Conservation (phyloP, 805 yeast species). For the Candida ponderosae region DNA sequence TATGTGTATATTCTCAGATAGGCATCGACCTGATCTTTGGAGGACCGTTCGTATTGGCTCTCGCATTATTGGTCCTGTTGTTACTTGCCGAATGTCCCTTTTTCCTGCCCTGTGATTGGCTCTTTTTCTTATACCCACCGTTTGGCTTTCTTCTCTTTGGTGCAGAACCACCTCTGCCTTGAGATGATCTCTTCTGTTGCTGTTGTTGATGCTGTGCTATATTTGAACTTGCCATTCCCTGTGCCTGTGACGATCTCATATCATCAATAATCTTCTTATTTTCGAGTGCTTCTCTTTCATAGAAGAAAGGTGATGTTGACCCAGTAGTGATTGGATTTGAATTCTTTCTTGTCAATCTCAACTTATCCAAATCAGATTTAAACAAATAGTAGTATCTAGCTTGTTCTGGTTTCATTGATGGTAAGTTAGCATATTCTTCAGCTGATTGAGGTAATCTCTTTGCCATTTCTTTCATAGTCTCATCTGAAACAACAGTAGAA, state of each 20-base stretch:
- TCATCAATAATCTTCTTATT: slow-evolving; percentile 12
- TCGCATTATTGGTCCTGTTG: no score
- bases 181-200: neutral
- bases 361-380: slow-evolving; percentile 14
- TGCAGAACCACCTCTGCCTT: no score
- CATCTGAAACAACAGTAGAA: slow-evolving; percentile 27
- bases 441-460: slow-evolving; percentile 42
- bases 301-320: slow-evolving; percentile 13
- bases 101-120: no score
- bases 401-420: slow-evolving; percentile 18
- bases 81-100: no score
- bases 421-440: slow-evolving; percentile 35
- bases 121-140: no score
- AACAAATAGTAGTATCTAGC: slow-evolving; percentile 29
- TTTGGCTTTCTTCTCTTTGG: no score
- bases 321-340: slow-evolving; percentile 3
- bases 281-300: slow-evolving; percentile 6
- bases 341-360: slow-evolving; percentile 1
- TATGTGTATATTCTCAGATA: no score
- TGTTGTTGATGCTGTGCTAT: neutral
- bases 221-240: neutral
- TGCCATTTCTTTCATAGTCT: slow-evolving; percentile 48
- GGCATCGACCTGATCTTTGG: no score
- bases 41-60: no score
- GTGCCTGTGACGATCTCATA: slow-evolving; percentile 14